Percentiles rank a stretch among this genome's conserved stretches.
Conservation (phyloP, 1,284 basidiomycete species). For the Mycosarcoma maydis region DNA sequence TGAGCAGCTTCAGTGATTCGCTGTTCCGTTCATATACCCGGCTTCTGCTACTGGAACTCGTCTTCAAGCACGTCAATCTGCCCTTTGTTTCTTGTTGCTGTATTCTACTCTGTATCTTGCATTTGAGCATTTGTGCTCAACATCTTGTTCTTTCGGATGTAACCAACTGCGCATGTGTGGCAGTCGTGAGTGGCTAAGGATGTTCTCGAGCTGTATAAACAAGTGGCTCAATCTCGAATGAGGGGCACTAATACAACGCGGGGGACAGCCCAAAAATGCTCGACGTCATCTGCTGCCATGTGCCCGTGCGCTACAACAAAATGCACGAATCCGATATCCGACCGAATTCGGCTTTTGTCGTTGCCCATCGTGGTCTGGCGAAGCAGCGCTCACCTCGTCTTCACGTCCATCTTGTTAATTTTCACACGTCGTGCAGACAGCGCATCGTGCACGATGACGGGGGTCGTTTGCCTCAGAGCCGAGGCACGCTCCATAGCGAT, state of each 20-base stretch:
- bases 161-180: no score
- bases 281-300: no score
- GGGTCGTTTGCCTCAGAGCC: background rate
- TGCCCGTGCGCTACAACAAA: slow-evolving; percentile 10
- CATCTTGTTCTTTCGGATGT: no score
- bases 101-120: slow-evolving; percentile 9
- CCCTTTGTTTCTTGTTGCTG: slow-evolving; percentile 11
- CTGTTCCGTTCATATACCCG: slow-evolving; percentile 15
- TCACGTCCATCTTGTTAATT: background rate
- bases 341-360: slow-evolving; percentile 17
- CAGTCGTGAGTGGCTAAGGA: no score
- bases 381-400: background rate
- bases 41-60: no score
- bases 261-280: no score
- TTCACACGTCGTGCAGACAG: no score
- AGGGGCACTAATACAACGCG: no score
- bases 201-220: no score
- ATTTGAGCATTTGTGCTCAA: background rate
- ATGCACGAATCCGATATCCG: slow-evolving; percentile 17
- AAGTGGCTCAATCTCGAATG: no score
- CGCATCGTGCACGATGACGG: slow-evolving; percentile 11
- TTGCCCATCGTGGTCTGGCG: no score
- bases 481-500: background rate
- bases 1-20: background rate
- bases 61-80: no score